Evolutionary conservation across 1,284 basidiomycete genomes (phyloP).

Genomic region (Heterobasidion occidentale): DNA sequence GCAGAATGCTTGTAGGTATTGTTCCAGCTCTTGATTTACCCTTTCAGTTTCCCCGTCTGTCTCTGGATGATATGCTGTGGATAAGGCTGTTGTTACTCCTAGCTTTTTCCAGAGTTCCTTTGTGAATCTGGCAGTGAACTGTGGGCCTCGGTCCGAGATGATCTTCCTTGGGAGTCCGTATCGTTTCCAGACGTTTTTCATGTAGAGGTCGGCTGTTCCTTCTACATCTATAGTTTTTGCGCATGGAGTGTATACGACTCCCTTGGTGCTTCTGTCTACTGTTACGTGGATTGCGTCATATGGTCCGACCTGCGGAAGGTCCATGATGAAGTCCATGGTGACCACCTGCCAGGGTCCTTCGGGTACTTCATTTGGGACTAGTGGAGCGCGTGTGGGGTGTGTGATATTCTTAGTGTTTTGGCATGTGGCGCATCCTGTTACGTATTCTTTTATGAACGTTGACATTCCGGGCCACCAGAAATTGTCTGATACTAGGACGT

Average conservation of each 20-base stretch:
- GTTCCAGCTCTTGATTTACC: constrained; percentile 8
- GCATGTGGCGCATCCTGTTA: constrained; percentile 18
- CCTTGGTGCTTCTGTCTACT: too few species aligned
- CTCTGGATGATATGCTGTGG: constrained; percentile 2
- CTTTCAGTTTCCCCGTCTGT: constrained; percentile 8
- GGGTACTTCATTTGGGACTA: too few species aligned
- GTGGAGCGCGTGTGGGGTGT: too few species aligned
- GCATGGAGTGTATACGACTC: too few species aligned
- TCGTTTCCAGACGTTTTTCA: too few species aligned
- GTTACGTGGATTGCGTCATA: too few species aligned
- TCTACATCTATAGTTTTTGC: too few species aligned
- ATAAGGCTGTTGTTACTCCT: constrained; percentile 4
- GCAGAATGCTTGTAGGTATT: constrained; percentile 5
- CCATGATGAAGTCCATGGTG: too few species aligned
- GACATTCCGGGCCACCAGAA: constrained; percentile 26
- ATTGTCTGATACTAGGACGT: constrained; percentile 17
- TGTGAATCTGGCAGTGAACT: background rate
- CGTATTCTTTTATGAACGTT: constrained; percentile 17
- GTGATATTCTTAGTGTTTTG: too few species aligned
- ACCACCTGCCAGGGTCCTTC: too few species aligned
- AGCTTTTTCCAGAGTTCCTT: background rate
- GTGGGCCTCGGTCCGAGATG: background rate
- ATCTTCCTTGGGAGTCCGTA: background rate
- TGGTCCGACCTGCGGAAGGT: too few species aligned
- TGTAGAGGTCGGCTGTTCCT: too few species aligned